Evolutionary conservation across 345 rosid species (phyloP), one percentile per base, ranked within the genome.

Genomic region (Dipteronia dyeriana): DNA sequence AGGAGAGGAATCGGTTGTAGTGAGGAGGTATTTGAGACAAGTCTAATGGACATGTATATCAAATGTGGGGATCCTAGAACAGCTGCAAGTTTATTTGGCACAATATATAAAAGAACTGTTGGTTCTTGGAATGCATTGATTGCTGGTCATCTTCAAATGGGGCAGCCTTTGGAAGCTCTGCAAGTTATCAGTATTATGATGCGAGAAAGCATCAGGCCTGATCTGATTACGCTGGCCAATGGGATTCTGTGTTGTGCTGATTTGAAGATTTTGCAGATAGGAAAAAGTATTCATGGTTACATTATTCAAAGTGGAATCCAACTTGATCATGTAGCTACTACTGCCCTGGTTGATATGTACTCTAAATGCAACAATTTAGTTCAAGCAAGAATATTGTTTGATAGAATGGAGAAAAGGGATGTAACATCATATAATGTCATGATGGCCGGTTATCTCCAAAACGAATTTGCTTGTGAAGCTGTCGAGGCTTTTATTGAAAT

Each of bases 271-370:
- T 67, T 80, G 65, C 31, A 26, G 43, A 66, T 78, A 70, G 88
- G 86, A 13, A 82, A 80, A 77, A 80, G 79, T 68, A 78, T 85
- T 41, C 88, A 85, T 38, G 74, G 82, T 65, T 78, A 63, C 69
- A 78, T 80, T 14, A 60, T 76, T 11, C 84, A 84, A 49, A 61
- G 13, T 23, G 82, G 78, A 25, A 29, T 75, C 56, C 76, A 59
- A 73, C 80, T 80, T 26, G 88, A 85, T 78, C 23, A 75, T 57
- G 81, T 82, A 25, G 74, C 75, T 45, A 49, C 78, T 11, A 82
- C 86, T 73, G 84, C 88, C 29, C 45, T 85, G 47, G 62, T 84
- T 41, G 85, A 84, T 74, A 75, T 84, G 87, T 84, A 84, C 67
- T 78, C 80, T 56, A 75, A 69, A 71, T 81, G 80, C 80, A 79